Evolutionary conservation across 1,284 basidiomycete species (phyloP), one percentile per base, ranked within the genome.

Genomic region (Exsudoporus floridanus): DNA sequence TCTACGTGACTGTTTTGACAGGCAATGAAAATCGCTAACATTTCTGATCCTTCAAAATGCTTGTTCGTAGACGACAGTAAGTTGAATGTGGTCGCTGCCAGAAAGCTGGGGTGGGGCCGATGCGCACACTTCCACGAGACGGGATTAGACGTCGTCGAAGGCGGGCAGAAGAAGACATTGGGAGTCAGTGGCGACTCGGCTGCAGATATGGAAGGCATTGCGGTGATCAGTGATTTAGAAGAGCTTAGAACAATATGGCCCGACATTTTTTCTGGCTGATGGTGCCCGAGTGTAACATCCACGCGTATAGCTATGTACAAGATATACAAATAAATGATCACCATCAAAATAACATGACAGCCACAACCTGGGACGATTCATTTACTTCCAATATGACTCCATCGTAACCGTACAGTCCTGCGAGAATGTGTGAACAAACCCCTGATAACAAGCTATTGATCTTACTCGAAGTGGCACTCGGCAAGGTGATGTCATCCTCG

Each of bases 351-450:
- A 92, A 66, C 61, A 78, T 86, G n/a, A 90, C 81, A 19, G 84
- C 75, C 18, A 86, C 79, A 21, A 91, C 84, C 61, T 89, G 89
- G 1, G 86, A 90, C 18, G 83, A 80, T 57, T 87, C 84, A 16
- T 88, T 84, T 27, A 90, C 88, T 63, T 94, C 90, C 33, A 93
- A 71, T 37, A 94, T 83, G 43, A 92, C 79, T 7, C 92, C 92
- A 52, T 92, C 84, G 59, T 91, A 91, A 18, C 90, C 91, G 50
- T 90, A 75, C 28, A 94, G 65, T 49, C 78, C 88, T 88, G 56
- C 12, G 27, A 23, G 38, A 50, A 47, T 34, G 30, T 56, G 40
- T 66, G 47, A 65, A 37, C 14, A 47, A 57, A 59, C 55, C 48
- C 60, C 7, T 54, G 45, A 41, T 59, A 52, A 62, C 9, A 47